These are phyloP conservation scores for Xanthoconium separans DNA, from an alignment of 1,284 basidiomycete genomes.

Conservation along the genomic window DNA sequence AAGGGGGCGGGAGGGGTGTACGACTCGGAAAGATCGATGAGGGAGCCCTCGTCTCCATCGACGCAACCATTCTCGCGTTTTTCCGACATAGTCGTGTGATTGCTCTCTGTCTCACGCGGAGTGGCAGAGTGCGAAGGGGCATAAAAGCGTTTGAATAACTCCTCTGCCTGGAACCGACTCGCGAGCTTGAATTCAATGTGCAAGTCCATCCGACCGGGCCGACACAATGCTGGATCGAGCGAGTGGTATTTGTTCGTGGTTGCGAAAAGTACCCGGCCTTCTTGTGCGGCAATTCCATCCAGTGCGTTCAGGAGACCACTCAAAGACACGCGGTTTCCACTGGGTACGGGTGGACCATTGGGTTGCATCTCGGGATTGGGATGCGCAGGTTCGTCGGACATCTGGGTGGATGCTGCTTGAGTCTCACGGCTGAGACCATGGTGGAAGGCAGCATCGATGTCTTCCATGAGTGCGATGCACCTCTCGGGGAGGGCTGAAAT, in stretches of 20 bases:
- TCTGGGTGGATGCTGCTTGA: not conserved
- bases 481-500: constrained; percentile 65
- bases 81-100: not conserved
- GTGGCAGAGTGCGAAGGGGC: constrained; percentile 35
- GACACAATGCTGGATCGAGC: constrained; percentile 69
- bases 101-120: not conserved
- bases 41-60: not conserved
- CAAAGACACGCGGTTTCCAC: constrained; percentile 46
- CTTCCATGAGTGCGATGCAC: constrained; percentile 79
- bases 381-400: not conserved
- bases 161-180: constrained; percentile 61
- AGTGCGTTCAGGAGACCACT: constrained; percentile 69
- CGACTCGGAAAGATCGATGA: constrained; percentile 22
- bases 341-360: constrained; percentile 11
- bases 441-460: constrained; percentile 74
- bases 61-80: constrained; percentile 1
- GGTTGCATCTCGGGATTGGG: not conserved
- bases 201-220: constrained; percentile 81
- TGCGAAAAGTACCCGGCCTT: constrained; percentile 74
- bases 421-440: constrained; percentile 49
- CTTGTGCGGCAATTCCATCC: constrained; percentile 73
- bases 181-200: constrained; percentile 72
- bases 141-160: constrained; percentile 68
- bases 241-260: constrained; percentile 71
- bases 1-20: not conserved